Percentiles rank a stretch among this genome's conserved stretches.
These are phyloP conservation scores for Kodamaea hsintzibuensis DNA, from an alignment of 805 yeast species.

Conservation along the genomic window DNA sequence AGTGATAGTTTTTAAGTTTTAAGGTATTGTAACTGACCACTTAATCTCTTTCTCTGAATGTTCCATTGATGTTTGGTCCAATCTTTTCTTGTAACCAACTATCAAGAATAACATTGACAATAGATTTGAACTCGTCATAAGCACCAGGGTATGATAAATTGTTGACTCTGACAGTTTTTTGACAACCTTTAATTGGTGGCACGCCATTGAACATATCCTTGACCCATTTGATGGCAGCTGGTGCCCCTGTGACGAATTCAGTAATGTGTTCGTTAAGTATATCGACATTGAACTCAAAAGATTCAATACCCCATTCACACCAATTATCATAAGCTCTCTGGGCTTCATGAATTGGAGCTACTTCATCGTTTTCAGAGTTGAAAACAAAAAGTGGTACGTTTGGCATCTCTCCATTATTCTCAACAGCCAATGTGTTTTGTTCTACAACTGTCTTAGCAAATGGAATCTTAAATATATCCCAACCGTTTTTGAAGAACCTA, in stretches of 20 bases:
- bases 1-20: not conserved
- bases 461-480: constrained; percentile 15
- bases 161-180: constrained; percentile 42
- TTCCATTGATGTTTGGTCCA: not conserved
- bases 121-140: not conserved
- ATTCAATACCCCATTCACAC: constrained; percentile 12
- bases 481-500: constrained; percentile 15
- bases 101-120: not conserved
- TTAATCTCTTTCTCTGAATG: not conserved
- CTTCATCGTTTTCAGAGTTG: constrained; percentile 12
- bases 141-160: constrained; percentile 47
- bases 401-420: constrained; percentile 12
- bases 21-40: too few species aligned
- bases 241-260: constrained; percentile 15
- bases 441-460: constrained; percentile 14
- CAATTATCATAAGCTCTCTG: constrained; percentile 12
- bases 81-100: not conserved
- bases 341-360: constrained; percentile 10
- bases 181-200: constrained; percentile 18
- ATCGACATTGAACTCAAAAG: constrained; percentile 11
- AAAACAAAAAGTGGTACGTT: constrained; percentile 11
- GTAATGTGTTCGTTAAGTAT: constrained; percentile 16
- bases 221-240: constrained; percentile 20
- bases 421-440: constrained; percentile 22
- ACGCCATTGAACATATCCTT: constrained; percentile 17